Evolutionary conservation across 345 rosid species (phyloP).

Genomic region (Psidium friedrichsthalianum): DNA sequence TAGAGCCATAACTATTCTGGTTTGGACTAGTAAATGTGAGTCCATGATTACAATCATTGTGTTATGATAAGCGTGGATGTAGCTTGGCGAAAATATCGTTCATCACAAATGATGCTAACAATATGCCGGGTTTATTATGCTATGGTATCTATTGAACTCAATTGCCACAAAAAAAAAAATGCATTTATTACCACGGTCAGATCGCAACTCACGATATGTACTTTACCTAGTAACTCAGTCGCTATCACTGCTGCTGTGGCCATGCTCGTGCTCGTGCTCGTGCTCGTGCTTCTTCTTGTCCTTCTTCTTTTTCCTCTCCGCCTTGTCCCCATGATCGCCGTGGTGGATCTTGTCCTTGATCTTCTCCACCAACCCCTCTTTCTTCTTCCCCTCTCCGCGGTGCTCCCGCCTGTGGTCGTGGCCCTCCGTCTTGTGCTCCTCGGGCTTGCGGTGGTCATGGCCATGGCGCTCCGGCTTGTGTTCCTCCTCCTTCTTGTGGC

Average conservation of each 20-base stretch:
- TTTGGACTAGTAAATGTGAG: not conserved
- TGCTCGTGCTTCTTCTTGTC: not conserved
- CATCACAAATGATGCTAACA: not conserved
- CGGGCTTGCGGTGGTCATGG: not conserved
- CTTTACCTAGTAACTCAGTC: conserved; percentile 5
- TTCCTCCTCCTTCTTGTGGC: conserved; percentile 24
- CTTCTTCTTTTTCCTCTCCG: conserved; percentile 23
- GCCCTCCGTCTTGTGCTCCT: not conserved
- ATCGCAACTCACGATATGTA: not conserved
- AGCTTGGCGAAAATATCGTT: not conserved
- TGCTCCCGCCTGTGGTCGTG: not conserved
- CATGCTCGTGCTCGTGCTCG: not conserved
- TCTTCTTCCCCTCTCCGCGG: conserved; percentile 16
- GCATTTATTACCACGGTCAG: not conserved
- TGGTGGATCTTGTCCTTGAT: conserved; percentile 43
- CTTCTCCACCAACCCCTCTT: conserved; percentile 29
- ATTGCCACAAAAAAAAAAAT: not conserved
- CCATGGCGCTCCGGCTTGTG: not conserved
- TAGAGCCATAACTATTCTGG: not conserved
- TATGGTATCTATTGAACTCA: not conserved
- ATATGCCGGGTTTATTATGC: not conserved
- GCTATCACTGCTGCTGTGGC: conserved; percentile 37
- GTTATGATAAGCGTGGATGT: not conserved
- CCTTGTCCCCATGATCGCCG: conserved; percentile 2
- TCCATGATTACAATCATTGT: not conserved